phyloP scores from a whole-genome alignment of 78 protist genomes.

The Protostelium mycophagum region DNA sequence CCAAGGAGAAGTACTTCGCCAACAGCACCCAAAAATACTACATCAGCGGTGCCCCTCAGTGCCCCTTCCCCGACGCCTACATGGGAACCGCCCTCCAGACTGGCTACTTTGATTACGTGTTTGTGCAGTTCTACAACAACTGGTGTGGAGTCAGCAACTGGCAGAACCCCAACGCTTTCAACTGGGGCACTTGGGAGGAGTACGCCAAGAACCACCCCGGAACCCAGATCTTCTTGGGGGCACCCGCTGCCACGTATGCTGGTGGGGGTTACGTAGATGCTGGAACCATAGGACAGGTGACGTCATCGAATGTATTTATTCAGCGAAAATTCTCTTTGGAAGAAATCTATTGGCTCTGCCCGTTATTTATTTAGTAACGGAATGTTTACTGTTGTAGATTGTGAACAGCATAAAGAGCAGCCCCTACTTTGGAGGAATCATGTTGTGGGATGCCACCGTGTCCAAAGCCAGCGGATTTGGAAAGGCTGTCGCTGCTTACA shows the following conservation, averaged over 20 bases:
- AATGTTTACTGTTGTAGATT: not conserved
- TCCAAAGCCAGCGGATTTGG: not conserved
- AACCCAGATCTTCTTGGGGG: conserved; percentile 25
- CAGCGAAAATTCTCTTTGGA: too few species aligned
- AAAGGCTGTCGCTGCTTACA: not conserved
- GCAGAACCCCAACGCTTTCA: conserved; percentile 10
- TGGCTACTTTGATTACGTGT: conserved; percentile 17
- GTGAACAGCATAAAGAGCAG: not conserved
- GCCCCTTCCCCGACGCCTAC: conserved; percentile 51
- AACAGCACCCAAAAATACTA: not conserved
- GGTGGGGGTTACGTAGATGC: conserved; percentile 27
- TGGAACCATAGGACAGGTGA: too few species aligned
- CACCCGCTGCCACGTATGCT: conserved; percentile 29
- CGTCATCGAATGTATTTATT: too few species aligned
- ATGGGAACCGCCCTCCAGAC: conserved; percentile 11
- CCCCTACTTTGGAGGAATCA: conserved; percentile 10
- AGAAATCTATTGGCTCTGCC: too few species aligned
- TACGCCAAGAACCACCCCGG: conserved; percentile 8
- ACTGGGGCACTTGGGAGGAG: conserved; percentile 12
- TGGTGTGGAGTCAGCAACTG: conserved; percentile 15
- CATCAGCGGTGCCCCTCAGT: conserved; percentile 35
- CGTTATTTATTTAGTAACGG: too few species aligned
- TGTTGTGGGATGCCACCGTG: conserved; percentile 18
- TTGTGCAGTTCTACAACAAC: conserved; percentile 25
- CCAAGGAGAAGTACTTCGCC: conserved; percentile 10